Evolutionary conservation across 2,329 filamentous ascomycete species (phyloP).

Genomic region (Diaporthe ilicicola): DNA sequence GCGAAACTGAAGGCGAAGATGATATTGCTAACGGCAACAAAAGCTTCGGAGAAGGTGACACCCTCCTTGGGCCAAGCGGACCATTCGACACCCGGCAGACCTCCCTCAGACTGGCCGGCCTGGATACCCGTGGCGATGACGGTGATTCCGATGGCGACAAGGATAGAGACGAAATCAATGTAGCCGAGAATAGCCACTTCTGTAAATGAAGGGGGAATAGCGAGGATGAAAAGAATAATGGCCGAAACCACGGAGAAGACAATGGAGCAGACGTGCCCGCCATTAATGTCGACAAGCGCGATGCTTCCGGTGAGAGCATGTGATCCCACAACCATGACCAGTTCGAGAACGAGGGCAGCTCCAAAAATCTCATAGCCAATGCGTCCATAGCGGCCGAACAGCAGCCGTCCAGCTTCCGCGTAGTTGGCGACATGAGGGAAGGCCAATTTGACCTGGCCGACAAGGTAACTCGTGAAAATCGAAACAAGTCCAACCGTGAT

Average conservation of each 20-base stretch:
- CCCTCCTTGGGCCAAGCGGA: conserved; percentile 55
- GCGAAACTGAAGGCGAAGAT: conserved; percentile 73
- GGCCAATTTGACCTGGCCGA: conserved; percentile 56
- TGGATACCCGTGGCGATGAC: conserved; percentile 70
- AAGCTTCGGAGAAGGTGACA: conserved; percentile 62
- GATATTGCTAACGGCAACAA: conserved; percentile 73
- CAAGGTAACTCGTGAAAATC: conserved; percentile 51
- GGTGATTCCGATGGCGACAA: conserved; percentile 69
- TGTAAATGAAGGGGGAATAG: conserved; percentile 57
- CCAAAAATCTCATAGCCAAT: conserved; percentile 70
- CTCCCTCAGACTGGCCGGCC: conserved; percentile 36
- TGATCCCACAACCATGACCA: conserved; percentile 76
- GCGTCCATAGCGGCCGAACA: conserved; percentile 57
- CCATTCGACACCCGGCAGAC: conserved; percentile 45
- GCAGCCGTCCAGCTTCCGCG: conserved; percentile 71
- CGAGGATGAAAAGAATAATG: conserved; percentile 54
- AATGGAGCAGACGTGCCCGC: conserved; percentile 58
- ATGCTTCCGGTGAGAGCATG: conserved; percentile 76
- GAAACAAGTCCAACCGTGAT: conserved; percentile 48
- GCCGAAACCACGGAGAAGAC: conserved; percentile 56
- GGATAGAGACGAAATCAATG: conserved; percentile 68
- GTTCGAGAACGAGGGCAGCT: conserved; percentile 67
- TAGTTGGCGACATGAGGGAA: conserved; percentile 70
- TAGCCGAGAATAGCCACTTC: conserved; percentile 60
- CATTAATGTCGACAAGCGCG: conserved; percentile 71